Evolutionary conservation across 768 basidiomycete species (phyloP).

Genomic region (Phanerochaete sordida): DNA sequence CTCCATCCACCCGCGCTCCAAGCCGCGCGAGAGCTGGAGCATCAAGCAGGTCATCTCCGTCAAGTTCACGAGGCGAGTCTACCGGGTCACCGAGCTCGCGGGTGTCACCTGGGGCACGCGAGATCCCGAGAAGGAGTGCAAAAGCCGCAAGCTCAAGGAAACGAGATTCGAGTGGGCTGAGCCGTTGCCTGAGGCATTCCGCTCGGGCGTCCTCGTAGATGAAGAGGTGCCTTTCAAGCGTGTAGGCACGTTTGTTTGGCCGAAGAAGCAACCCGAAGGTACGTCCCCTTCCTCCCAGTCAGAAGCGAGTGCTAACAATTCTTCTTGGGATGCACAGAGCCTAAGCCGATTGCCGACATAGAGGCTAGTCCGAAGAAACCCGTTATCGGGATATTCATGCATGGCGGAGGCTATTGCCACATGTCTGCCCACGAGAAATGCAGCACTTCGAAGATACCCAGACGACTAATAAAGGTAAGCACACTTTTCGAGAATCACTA

Average conservation of each 20-base stretch:
- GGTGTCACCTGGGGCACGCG: constrained; percentile 54
- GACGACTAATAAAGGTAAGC: constrained; percentile 40
- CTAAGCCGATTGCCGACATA: not conserved
- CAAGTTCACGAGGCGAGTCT: constrained; percentile 49
- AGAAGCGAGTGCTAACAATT: not conserved
- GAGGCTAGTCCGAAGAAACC: constrained; percentile 20
- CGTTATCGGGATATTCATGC: constrained; percentile 47
- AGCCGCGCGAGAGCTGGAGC: constrained; percentile 50
- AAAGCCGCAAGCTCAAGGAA: constrained; percentile 32
- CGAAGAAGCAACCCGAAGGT: constrained; percentile 28
- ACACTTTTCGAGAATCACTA: not conserved
- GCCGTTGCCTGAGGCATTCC: constrained; percentile 35
- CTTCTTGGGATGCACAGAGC: not conserved
- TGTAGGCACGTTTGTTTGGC: constrained; percentile 50
- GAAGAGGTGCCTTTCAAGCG: constrained; percentile 35
- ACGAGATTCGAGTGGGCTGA: constrained; percentile 49
- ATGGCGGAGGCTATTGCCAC: constrained; percentile 55
- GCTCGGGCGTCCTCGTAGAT: constrained; percentile 41
- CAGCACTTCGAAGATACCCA: constrained; percentile 45
- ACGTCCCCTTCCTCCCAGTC: constrained; percentile 1
- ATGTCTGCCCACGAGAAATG: constrained; percentile 53
- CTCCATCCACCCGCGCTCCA: constrained; percentile 36
- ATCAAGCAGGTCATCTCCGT: constrained; percentile 47
- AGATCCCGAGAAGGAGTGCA: constrained; percentile 38
- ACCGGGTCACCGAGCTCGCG: constrained; percentile 51